These are phyloP conservation scores for Exidia glandulosa DNA, from an alignment of 768 basidiomycete species.

Conservation along the genomic window DNA sequence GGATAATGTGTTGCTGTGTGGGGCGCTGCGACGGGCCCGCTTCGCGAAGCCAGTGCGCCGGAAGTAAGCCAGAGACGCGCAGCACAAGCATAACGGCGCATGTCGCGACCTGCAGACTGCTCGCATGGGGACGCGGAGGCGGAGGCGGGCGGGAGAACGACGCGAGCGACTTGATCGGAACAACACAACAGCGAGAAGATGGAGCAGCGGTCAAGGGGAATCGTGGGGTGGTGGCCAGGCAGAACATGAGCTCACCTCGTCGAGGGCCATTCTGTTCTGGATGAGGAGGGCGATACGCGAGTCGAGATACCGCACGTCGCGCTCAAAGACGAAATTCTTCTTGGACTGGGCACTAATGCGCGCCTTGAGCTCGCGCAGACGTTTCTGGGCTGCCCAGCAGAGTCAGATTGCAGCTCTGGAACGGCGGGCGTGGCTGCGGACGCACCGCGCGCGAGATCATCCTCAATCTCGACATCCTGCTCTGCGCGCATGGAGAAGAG, in stretches of 20 bases:
- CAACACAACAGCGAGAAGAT: no score
- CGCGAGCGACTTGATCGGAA: no score
- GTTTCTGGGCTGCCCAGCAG: slow-evolving; percentile 71
- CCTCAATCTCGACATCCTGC: slow-evolving; percentile 96
- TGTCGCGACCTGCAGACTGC: no score
- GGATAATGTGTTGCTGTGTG: no score
- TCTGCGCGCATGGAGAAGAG: slow-evolving; percentile 97
- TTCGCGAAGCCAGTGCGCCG: no score
- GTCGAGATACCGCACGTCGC: slow-evolving; percentile 97
- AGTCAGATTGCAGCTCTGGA: slow-evolving; percentile 1
- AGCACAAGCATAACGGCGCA: no score
- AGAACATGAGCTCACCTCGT: slow-evolving; percentile 54
- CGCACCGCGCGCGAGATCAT: slow-evolving; percentile 88
- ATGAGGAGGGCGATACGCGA: slow-evolving; percentile 94
- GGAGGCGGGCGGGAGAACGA: not conserved
- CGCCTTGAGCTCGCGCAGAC: slow-evolving; percentile 87
- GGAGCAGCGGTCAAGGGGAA: no score
- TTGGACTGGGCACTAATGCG: slow-evolving; percentile 98
- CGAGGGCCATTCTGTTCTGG: slow-evolving; percentile 95
- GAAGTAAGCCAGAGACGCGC: no score
- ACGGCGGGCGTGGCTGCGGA: slow-evolving; percentile 8
- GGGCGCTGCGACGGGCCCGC: no score
- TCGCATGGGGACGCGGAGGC: no score
- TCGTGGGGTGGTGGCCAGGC: no score
- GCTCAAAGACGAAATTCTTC: slow-evolving; percentile 99